Conservation (phyloP, 192 early-diverging fungal species). For the Glomus cerebriforme region DNA sequence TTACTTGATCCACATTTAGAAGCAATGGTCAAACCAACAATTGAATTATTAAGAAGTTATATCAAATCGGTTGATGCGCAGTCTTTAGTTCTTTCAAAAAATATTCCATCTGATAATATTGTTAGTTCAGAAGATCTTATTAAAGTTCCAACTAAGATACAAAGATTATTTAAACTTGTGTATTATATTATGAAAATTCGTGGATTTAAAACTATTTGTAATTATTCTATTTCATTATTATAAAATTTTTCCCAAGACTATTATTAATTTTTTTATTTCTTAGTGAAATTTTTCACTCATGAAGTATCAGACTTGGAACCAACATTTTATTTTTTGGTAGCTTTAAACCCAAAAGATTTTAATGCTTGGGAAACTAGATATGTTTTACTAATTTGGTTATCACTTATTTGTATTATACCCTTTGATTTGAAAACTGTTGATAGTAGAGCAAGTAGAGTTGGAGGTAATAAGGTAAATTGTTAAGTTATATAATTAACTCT, state of each 20-base stretch:
- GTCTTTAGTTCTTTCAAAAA: conserved; percentile 1
- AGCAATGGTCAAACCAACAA: conserved; percentile 59
- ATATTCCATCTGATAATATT: conserved; percentile 34
- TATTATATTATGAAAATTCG: conserved; percentile 84
- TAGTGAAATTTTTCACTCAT: conserved; percentile 90
- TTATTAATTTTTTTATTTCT: background rate
- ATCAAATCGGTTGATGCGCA: conserved; percentile 32
- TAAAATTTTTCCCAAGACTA: background rate
- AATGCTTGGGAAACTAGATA: conserved; percentile 79
- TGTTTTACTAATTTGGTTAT: conserved; percentile 87
- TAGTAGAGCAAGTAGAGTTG: conserved; percentile 51
- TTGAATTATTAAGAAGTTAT: conserved; percentile 52
- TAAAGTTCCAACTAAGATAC: conserved; percentile 29
- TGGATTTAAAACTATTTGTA: conserved; percentile 87
- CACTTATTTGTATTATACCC: conserved; percentile 93
- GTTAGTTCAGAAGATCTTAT: conserved; percentile 23
- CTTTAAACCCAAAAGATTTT: conserved; percentile 28
- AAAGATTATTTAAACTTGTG: conserved; percentile 53
- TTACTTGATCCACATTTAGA: conserved; percentile 79
- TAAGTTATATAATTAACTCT: background rate
- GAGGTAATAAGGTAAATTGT: conserved; percentile 32
- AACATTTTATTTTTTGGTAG: conserved; percentile 67
- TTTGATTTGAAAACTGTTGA: conserved; percentile 91
- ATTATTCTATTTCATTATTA: background rate
- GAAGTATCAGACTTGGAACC: conserved; percentile 89